These are phyloP conservation scores for Naumovozyma dairenensis DNA, from an alignment of 805 yeast genomes.

Conservation along the genomic window DNA sequence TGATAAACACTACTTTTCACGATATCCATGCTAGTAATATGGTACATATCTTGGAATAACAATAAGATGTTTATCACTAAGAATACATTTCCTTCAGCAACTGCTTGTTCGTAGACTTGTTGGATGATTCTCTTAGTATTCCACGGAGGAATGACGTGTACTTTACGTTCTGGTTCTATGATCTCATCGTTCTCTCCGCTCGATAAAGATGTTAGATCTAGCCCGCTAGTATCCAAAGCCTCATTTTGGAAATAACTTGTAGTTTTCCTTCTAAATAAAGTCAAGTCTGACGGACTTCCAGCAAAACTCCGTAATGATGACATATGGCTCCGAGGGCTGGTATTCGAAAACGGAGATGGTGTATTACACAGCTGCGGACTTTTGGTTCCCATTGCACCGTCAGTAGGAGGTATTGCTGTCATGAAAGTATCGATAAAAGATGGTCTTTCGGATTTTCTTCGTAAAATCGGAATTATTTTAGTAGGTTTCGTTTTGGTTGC, in stretches of 20 bases:
- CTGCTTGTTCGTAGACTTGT: conserved; percentile 25
- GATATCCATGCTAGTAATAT: conserved; percentile 18
- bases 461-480: conserved; percentile 17
- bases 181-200: too few relatives aligned
- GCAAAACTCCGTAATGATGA: conserved; percentile 11
- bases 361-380: too few relatives aligned
- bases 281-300: too few relatives aligned
- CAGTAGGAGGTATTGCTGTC: conserved; percentile 18
- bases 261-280: too few relatives aligned
- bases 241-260: too few relatives aligned
- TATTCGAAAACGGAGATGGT: conserved; percentile 7
- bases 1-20: conserved; percentile 24
- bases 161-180: too few relatives aligned
- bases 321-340: conserved; percentile 15
- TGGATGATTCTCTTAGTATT: conserved; percentile 18
- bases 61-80: conserved; percentile 22
- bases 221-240: too few relatives aligned
- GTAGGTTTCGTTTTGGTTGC: conserved; percentile 3
- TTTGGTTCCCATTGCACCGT: too few relatives aligned
- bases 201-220: too few relatives aligned
- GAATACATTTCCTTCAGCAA: conserved; percentile 24
- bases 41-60: conserved; percentile 25
- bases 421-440: conserved; percentile 28
- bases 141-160: too few relatives aligned
- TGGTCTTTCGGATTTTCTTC: conserved; percentile 15